A percentile compares a stretch with the other conserved stretches of the same genome.
Evolutionary conservation across 2,329 filamentous ascomycete species (phyloP).

Genomic region (Bipolaris cookei): DNA sequence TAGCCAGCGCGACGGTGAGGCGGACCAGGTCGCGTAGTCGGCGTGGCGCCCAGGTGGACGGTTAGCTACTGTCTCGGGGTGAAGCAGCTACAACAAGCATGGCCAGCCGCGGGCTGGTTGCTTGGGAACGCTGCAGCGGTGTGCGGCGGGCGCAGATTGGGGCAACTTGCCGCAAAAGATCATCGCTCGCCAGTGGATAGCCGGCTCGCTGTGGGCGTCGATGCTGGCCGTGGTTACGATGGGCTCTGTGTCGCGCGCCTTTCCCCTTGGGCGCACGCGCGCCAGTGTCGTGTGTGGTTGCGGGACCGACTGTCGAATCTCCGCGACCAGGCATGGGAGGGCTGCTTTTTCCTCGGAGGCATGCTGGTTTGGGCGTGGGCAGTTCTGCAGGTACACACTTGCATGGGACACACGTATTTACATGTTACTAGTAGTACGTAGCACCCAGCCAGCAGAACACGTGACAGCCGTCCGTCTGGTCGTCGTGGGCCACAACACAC

Average conservation of each 20-base stretch:
- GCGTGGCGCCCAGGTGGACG: slow-evolving; percentile 7
- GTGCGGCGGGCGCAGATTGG: slow-evolving; percentile 9
- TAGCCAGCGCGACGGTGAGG: slow-evolving; percentile 1
- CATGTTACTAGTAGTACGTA: background rate
- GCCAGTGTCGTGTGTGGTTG: slow-evolving; percentile 10
- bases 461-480: slow-evolving; percentile 1
- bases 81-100: slow-evolving; percentile 1
- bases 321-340: slow-evolving; percentile 16
- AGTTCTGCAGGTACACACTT: slow-evolving; percentile 16
- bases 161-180: slow-evolving; percentile 2
- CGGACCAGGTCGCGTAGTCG: slow-evolving; percentile 1
- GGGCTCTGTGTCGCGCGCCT: background rate
- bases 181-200: background rate
- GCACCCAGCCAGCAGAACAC: background rate
- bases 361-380: slow-evolving; percentile 14
- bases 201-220: background rate
- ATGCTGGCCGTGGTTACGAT: background rate
- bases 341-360: slow-evolving; percentile 12
- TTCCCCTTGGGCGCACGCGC: slow-evolving; percentile 8
- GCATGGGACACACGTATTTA: background rate
- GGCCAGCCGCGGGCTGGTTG: background rate
- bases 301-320: slow-evolving; percentile 1
- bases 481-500: background rate
- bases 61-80: slow-evolving; percentile 10
- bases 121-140: slow-evolving; percentile 14